Percentiles rank a stretch among this genome's conserved stretches.
Conservation (phyloP, 768 basidiomycete genomes). For the Cyathus striatus region DNA sequence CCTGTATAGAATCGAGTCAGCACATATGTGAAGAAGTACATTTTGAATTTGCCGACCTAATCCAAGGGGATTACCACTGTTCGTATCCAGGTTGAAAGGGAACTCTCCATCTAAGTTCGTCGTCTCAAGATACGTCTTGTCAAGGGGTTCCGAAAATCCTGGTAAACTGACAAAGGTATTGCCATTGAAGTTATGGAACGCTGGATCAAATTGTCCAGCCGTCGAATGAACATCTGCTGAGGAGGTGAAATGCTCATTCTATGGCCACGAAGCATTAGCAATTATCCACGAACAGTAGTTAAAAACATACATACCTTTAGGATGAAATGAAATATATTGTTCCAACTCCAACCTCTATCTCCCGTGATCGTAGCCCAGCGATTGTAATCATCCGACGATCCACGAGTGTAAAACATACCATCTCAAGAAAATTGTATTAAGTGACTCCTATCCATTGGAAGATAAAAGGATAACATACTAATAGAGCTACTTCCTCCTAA, state of each 20-base stretch:
- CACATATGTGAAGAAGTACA: neutral
- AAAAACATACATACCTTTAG: conserved; percentile 11
- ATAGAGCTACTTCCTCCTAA: no score
- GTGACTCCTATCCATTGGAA: no score
- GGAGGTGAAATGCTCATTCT: conserved; percentile 24
- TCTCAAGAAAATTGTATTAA: no score
- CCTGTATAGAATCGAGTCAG: conserved; percentile 7
- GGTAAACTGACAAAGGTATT: conserved; percentile 17
- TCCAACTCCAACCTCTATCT: conserved; percentile 39
- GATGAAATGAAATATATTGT: conserved; percentile 15
- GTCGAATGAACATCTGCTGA: conserved; percentile 25
- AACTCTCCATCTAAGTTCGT: conserved; percentile 21
- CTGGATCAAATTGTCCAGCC: conserved; percentile 23
- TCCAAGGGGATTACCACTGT: conserved; percentile 27
- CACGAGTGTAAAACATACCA: conserved; percentile 21
- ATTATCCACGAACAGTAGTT: neutral
- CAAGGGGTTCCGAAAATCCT: conserved; percentile 17
- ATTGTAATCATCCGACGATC: conserved; percentile 41
- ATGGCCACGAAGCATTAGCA: neutral
- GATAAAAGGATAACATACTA: no score
- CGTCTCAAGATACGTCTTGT: conserved; percentile 18
- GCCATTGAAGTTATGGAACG: conserved; percentile 20
- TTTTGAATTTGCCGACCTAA: conserved; percentile 14
- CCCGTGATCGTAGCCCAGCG: conserved; percentile 40
- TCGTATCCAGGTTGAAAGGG: conserved; percentile 30